phyloP scores from a whole-genome alignment of 116 monocot species.

The Trichopus zeylanicus region DNA sequence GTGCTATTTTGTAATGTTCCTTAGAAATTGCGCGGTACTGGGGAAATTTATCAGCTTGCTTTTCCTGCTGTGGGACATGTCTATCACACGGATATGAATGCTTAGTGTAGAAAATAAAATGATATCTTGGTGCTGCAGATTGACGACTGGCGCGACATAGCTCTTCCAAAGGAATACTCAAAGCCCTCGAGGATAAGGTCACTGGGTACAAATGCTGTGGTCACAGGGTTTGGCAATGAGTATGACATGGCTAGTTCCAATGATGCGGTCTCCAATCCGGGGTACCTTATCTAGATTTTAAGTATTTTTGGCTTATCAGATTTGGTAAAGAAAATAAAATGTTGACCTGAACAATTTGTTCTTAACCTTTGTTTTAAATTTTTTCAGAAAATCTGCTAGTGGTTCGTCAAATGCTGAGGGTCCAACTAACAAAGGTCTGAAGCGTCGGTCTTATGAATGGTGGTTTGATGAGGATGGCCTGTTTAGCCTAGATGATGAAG shows the following conservation, averaged over 20 bases:
- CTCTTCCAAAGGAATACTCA: conserved; percentile 59
- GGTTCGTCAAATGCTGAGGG: conserved; percentile 20
- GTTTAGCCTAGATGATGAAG: conserved; percentile 90
- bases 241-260: conserved; percentile 15
- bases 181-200: conserved; percentile 56
- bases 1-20: too few species aligned
- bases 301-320: background rate
- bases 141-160: conserved; percentile 95
- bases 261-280: conserved; percentile 23
- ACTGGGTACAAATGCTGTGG: conserved; percentile 39
- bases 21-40: too few species aligned
- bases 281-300: conserved; percentile 33
- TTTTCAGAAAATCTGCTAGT: conserved; percentile 21
- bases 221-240: conserved; percentile 85
- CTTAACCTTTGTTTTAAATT: background rate
- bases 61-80: background rate
- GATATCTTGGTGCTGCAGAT: conserved; percentile 27
- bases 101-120: background rate
- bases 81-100: too few species aligned
- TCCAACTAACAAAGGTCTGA: conserved; percentile 26
- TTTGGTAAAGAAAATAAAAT: background rate
- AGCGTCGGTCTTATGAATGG: conserved; percentile 43
- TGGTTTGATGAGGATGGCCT: conserved; percentile 94
- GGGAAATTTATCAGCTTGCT: background rate
- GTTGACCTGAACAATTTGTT: background rate